phyloP scores from a whole-genome alignment of 192 early-diverging fungal species.

The Podila clonocystis region DNA sequence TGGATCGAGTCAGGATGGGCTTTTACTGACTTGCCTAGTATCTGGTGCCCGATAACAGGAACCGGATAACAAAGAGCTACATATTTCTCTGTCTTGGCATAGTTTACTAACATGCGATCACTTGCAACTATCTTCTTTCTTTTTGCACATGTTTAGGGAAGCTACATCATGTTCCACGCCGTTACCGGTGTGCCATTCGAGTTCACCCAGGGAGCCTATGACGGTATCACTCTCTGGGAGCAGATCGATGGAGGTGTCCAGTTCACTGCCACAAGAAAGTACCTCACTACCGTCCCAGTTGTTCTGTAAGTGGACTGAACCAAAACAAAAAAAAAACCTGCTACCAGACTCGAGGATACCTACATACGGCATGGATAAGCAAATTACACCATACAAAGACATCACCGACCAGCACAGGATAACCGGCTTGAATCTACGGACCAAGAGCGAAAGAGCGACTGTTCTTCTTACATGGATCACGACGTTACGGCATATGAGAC shows the following conservation, averaged over 20 bases:
- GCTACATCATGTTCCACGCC: conserved; percentile 99
- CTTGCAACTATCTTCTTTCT: not conserved
- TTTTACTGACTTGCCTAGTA: not conserved
- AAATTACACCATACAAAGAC: no score
- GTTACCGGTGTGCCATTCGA: conserved; percentile 96
- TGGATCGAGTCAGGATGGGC: not conserved
- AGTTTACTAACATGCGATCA: not conserved
- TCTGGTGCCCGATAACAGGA: no score
- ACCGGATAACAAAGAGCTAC: no score
- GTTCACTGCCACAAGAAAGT: conserved; percentile 99
- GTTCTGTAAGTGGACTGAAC: conserved; percentile 84
- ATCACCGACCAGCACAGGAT: no score
- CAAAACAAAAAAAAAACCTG: no score
- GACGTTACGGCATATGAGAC: no score
- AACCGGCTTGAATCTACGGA: no score
- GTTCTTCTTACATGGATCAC: no score
- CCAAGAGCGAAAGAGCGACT: no score
- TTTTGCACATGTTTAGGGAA: conserved; percentile 63
- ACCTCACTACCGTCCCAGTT: conserved; percentile 93
- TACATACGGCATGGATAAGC: not conserved
- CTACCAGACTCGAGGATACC: not conserved
- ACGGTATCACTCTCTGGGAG: conserved; percentile 97
- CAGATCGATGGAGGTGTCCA: conserved; percentile 98
- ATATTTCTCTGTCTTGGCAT: not conserved
- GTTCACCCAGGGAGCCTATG: conserved; percentile 92